Percentiles rank a stretch among this genome's conserved stretches.
phyloP scores from a whole-genome alignment of 1,139 yeast species.

The Candida dubliniensis region DNA sequence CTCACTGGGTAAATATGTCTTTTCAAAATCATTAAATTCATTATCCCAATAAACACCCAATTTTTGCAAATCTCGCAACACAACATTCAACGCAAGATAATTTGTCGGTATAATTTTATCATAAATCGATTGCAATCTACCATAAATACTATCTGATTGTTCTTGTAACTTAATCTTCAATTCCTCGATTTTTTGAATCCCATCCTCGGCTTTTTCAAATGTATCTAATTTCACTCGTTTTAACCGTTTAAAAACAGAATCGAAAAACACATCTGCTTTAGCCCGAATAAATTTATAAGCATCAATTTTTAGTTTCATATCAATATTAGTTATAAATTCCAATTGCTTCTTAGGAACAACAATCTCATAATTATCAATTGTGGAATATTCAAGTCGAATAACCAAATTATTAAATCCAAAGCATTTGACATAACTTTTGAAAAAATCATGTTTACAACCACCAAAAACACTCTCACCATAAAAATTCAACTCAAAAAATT shows the following conservation, averaged over 20 bases:
- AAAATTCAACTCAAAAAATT: slow-evolving; percentile 81
- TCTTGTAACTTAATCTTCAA: slow-evolving; percentile 52
- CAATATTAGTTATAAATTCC: slow-evolving; percentile 72
- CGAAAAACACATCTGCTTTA: slow-evolving; percentile 64
- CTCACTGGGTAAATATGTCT: slow-evolving; percentile 80
- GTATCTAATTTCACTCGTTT: slow-evolving; percentile 81
- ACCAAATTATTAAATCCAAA: slow-evolving; percentile 83
- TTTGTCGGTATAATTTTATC: slow-evolving; percentile 59
- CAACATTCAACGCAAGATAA: slow-evolving; percentile 67
- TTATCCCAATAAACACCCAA: slow-evolving; percentile 85
- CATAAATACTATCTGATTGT: slow-evolving; percentile 50
- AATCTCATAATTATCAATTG: slow-evolving; percentile 74
- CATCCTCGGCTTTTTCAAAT: slow-evolving; percentile 70
- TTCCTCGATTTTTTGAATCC: slow-evolving; percentile 57
- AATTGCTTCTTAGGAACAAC: slow-evolving; percentile 74
- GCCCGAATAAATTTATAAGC: slow-evolving; percentile 54
- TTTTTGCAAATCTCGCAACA: slow-evolving; percentile 73
- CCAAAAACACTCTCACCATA: slow-evolving; percentile 59
- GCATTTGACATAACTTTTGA: slow-evolving; percentile 76
- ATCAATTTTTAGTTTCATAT: slow-evolving; percentile 67
- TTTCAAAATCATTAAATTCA: slow-evolving; percentile 83
- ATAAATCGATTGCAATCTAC: slow-evolving; percentile 54
- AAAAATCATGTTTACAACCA: slow-evolving; percentile 73
- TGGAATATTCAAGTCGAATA: slow-evolving; percentile 74
- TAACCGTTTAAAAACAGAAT: slow-evolving; percentile 69